Conservation (phyloP, 441 rosid genomes). For the Erodium texanum region DNA sequence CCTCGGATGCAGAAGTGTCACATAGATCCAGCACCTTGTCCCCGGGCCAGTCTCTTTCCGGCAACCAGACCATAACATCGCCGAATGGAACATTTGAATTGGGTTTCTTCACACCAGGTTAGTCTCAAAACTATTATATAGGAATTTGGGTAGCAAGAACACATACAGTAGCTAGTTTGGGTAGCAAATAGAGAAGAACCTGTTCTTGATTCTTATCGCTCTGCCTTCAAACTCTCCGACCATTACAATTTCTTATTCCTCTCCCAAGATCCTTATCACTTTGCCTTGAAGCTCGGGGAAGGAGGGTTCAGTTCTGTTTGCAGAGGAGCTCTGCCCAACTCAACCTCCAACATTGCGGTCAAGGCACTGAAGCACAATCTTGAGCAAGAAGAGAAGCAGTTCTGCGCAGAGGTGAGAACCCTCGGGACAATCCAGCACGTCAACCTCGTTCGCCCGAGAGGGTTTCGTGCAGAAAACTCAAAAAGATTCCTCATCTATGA, state of each 20-base stretch:
- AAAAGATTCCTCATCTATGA: constrained; percentile 19
- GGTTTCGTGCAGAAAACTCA: constrained; percentile 10
- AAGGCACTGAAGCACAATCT: constrained; percentile 18
- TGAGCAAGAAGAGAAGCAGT: constrained; percentile 18
- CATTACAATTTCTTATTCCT: constrained; percentile 18
- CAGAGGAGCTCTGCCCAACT: constrained; percentile 14
- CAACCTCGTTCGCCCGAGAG: constrained; percentile 17
- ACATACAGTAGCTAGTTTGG: constrained; percentile 20
- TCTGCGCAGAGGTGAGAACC: constrained; percentile 20
- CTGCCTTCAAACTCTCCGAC: constrained; percentile 15
- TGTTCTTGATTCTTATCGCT: constrained; percentile 3
- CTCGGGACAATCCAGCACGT: constrained; percentile 22
- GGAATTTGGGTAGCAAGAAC: constrained; percentile 19
- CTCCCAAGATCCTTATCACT: background rate
- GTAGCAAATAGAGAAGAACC: constrained; percentile 19
- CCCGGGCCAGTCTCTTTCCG: constrained; percentile 18
- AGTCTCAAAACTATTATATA: constrained; percentile 11
- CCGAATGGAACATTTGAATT: constrained; percentile 19
- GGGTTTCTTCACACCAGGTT: constrained; percentile 24
- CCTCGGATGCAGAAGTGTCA: background rate
- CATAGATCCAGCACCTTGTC: constrained; percentile 6
- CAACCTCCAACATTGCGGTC: constrained; percentile 15
- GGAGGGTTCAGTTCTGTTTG: constrained; percentile 21
- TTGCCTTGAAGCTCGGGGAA: too few species aligned
- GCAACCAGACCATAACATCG: constrained; percentile 18